Evolutionary conservation across 2,329 filamentous ascomycete genomes (phyloP).

Genomic region (Xylariaceae sp.): DNA sequence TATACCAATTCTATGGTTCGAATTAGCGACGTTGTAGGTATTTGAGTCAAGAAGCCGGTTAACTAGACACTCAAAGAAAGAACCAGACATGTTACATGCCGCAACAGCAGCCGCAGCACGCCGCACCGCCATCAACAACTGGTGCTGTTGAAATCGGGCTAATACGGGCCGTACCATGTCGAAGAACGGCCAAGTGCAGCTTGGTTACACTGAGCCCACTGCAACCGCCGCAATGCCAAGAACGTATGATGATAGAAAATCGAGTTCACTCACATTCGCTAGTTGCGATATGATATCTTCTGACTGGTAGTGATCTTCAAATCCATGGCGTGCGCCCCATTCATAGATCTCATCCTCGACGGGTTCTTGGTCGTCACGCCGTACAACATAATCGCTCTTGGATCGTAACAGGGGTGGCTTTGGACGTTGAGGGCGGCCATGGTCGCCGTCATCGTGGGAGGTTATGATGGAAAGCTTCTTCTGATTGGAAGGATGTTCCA

Average conservation of each 20-base stretch:
- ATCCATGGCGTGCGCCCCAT: conserved; percentile 79
- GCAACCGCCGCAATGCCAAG: not conserved
- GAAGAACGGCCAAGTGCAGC: not conserved
- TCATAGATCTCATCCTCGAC: conserved; percentile 56
- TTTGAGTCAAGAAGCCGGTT: not conserved
- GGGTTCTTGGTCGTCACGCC: conserved; percentile 49
- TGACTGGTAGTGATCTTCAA: conserved; percentile 90
- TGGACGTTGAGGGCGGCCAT: conserved; percentile 48
- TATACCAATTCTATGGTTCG: conserved; percentile 86
- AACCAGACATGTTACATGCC: not conserved
- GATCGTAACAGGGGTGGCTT: conserved; percentile 63
- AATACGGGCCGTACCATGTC: not conserved
- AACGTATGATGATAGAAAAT: not conserved
- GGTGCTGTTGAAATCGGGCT: not conserved
- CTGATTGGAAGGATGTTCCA: conserved; percentile 54
- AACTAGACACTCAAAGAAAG: not conserved
- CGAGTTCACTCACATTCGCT: conserved; percentile 69
- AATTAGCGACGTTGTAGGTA: conserved; percentile 23
- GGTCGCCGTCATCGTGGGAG: conserved; percentile 43
- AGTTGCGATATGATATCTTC: conserved; percentile 87
- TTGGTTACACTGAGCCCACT: not conserved
- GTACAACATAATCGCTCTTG: conserved; percentile 61
- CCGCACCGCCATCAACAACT: not conserved
- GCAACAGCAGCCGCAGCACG: not conserved
- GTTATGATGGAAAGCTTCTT: conserved; percentile 38